A percentile compares a stretch with the other conserved stretches of the same genome.
These are phyloP conservation scores for Oropetium thomaeum DNA, from an alignment of 176 grass and related monocot genomes.

Conservation along the genomic window DNA sequence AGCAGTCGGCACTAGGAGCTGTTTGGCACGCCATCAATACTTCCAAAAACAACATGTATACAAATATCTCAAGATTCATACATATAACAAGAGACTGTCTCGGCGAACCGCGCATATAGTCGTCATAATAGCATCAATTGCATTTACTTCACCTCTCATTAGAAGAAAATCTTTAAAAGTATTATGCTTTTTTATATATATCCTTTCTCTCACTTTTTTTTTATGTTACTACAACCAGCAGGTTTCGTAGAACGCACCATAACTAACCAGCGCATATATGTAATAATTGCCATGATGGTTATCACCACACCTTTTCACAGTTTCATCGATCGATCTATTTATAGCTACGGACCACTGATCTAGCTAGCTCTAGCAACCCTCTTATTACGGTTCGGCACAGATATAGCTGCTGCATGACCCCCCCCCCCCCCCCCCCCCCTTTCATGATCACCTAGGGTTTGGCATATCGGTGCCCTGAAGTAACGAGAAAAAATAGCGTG, in stretches of 20 bases:
- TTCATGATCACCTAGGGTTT: background rate
- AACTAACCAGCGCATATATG: background rate
- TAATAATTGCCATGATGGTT: conserved; percentile 12
- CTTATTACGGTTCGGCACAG: background rate
- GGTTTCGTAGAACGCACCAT: background rate
- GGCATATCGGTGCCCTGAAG: background rate
- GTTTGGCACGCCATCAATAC: background rate
- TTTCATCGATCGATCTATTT: background rate
- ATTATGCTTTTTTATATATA: no score
- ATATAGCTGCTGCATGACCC: background rate
- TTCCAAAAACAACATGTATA: background rate
- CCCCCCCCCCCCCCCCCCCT: no score
- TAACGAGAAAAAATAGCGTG: background rate
- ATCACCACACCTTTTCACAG: no score
- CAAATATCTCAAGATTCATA: background rate
- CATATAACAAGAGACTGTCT: no score
- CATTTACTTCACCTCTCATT: background rate
- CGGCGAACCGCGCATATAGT: background rate
- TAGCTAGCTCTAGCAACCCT: background rate
- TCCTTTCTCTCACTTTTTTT: no score
- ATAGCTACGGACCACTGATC: background rate
- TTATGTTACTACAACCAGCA: background rate
- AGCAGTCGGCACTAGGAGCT: background rate
- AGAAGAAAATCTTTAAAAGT: background rate
- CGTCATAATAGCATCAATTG: background rate